A percentile compares a stretch with the other conserved stretches of the same genome.
These are phyloP conservation scores for Leccinum obscurum DNA, from an alignment of 768 basidiomycete species.

Conservation along the genomic window DNA sequence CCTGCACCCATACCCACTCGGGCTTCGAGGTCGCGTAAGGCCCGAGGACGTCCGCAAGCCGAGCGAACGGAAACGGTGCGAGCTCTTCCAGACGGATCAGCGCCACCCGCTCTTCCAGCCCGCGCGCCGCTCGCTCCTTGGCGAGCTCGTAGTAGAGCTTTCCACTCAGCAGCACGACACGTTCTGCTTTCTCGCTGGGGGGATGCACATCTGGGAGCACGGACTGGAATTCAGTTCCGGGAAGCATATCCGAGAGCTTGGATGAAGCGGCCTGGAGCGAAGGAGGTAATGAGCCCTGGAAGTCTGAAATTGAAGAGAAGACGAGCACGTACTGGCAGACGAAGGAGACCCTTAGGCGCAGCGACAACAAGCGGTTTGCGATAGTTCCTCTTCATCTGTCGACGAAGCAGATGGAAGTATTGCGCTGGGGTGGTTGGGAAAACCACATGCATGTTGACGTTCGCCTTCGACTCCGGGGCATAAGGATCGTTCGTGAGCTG, in stretches of 20 bases:
- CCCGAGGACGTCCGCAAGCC: constrained; percentile 46
- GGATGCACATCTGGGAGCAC: constrained; percentile 54
- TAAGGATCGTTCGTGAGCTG: constrained; percentile 80
- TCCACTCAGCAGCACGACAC: constrained; percentile 75
- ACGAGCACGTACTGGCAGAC: constrained; percentile 59
- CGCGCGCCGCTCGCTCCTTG: constrained; percentile 58
- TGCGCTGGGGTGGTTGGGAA: constrained; percentile 90
- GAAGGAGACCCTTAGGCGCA: constrained; percentile 79
- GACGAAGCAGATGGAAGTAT: constrained; percentile 72
- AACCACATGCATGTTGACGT: constrained; percentile 82
- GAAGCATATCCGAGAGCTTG: constrained; percentile 55
- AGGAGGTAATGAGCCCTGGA: neutral
- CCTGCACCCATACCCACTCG: constrained; percentile 68
- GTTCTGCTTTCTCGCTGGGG: constrained; percentile 44
- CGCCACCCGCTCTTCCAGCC: constrained; percentile 53
- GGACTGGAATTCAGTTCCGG: constrained; percentile 63
- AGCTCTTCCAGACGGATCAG: constrained; percentile 84
- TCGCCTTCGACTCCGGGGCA: constrained; percentile 28
- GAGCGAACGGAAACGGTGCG: constrained; percentile 79
- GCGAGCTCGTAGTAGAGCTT: constrained; percentile 88
- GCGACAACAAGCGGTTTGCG: constrained; percentile 85
- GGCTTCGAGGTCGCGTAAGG: constrained; percentile 41
- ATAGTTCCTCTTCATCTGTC: constrained; percentile 79
- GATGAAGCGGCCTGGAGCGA: constrained; percentile 69
- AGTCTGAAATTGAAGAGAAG: neutral